phyloP scores from a whole-genome alignment of 2,329 filamentous ascomycete genomes.

The Bipolaris sorokiniana region DNA sequence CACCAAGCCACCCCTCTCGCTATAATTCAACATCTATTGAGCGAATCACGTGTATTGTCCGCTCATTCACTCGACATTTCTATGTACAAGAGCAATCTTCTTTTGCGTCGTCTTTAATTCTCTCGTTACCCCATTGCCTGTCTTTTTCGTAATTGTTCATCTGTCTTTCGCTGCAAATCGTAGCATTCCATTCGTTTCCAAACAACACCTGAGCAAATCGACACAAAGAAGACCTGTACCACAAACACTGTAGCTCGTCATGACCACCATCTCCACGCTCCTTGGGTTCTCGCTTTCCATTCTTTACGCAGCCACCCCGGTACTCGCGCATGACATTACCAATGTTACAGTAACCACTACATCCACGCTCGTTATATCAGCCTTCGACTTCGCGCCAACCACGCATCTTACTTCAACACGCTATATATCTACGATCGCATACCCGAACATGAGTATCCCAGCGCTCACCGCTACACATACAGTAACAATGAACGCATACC shows the following conservation, averaged over 20 bases:
- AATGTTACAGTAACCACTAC: neutral
- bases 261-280: neutral
- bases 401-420: neutral
- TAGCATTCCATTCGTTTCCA: neutral
- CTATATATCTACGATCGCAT: neutral
- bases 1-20: slow-evolving; percentile 1
- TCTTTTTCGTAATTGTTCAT: neutral
- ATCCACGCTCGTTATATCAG: neutral
- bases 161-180: neutral
- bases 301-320: neutral
- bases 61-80: neutral
- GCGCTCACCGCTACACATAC: neutral
- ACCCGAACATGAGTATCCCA: too few species aligned
- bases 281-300: neutral
- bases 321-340: neutral
- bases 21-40: slow-evolving; percentile 5
- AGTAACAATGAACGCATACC: neutral
- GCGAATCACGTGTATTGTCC: neutral
- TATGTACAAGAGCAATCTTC: neutral
- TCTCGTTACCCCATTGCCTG: neutral
- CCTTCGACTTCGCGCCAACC: neutral
- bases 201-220: too few species aligned
- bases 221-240: neutral
- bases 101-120: neutral
- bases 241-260: neutral